Conservation (phyloP, 176 grass and related monocot genomes). For the Poa annua region DNA sequence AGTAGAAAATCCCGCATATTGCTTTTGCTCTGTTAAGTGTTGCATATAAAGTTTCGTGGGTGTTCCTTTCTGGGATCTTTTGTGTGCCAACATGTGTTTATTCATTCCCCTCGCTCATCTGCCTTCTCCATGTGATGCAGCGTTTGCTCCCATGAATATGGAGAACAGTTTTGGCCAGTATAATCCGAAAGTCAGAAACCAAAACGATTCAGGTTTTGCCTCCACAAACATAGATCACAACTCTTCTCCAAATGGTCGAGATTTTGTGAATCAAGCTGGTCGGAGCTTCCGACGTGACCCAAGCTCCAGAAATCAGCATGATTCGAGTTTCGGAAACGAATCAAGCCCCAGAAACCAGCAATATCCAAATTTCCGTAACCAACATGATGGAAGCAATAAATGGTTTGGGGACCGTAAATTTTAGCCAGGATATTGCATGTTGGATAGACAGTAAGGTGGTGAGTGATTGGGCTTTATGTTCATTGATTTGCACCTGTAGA, state of each 20-base stretch:
- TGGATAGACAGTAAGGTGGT: not conserved
- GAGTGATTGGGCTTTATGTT: not conserved
- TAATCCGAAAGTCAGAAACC: slow-evolving; percentile 35
- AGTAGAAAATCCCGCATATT: not conserved
- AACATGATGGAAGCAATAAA: not conserved
- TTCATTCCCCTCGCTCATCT: slow-evolving; percentile 2
- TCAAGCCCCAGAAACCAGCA: slow-evolving; percentile 30
- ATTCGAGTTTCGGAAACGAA: not conserved
- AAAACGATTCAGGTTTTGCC: slow-evolving; percentile 31
- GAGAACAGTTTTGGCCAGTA: slow-evolving; percentile 45
- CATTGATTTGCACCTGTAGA: not conserved
- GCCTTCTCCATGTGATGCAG: slow-evolving; percentile 46
- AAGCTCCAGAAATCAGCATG: slow-evolving; percentile 13
- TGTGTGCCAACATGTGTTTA: not conserved
- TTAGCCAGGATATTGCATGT: not conserved
- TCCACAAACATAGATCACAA: not conserved
- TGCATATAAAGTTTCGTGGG: not conserved
- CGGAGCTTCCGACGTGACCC: slow-evolving; percentile 22
- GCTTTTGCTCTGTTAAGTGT: not conserved
- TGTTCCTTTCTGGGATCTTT: slow-evolving; percentile 25
- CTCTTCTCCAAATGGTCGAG: not conserved
- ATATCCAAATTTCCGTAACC: slow-evolving; percentile 23
- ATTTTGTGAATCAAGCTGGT: slow-evolving; percentile 12
- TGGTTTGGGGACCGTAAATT: slow-evolving; percentile 40
- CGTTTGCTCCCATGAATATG: slow-evolving; percentile 61